Evolutionary conservation across 345 rosid genomes (phyloP).

Genomic region (Eutrema heterophyllum): DNA sequence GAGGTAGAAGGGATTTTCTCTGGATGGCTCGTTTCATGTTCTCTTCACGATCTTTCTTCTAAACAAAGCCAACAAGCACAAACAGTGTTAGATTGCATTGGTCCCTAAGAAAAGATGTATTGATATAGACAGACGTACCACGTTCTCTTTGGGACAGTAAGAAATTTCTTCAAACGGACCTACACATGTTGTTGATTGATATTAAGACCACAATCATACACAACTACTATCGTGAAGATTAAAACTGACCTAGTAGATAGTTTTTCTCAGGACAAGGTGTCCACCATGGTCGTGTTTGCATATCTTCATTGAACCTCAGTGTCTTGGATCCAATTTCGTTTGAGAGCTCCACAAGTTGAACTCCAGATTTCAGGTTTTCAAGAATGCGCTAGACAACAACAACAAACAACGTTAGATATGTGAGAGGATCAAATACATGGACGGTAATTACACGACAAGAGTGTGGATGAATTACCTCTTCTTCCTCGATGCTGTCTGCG

Average conservation of each 20-base stretch:
- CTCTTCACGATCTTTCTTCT: constrained; percentile 72
- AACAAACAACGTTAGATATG: not conserved
- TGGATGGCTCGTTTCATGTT: constrained; percentile 43
- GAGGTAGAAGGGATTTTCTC: constrained; percentile 80
- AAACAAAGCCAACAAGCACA: constrained; percentile 18
- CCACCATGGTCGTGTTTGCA: constrained; percentile 96
- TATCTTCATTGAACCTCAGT: constrained; percentile 80
- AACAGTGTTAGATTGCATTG: not conserved
- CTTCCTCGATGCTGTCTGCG: constrained; percentile 66
- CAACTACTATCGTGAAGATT: not conserved
- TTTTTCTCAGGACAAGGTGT: constrained; percentile 80
- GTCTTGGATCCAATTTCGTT: constrained; percentile 68
- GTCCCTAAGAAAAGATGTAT: not conserved
- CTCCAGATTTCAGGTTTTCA: constrained; percentile 61
- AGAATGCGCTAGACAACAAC: constrained; percentile 55
- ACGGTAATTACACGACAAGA: not conserved
- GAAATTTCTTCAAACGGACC: constrained; percentile 91
- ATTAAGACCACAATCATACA: not conserved
- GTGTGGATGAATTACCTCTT: constrained; percentile 47
- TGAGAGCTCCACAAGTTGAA: constrained; percentile 68
- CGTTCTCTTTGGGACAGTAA: constrained; percentile 51
- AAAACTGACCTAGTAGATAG: constrained; percentile 65
- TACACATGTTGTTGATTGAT: constrained; percentile 25
- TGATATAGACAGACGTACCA: constrained; percentile 40
- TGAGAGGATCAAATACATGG: not conserved